Evolutionary conservation across 768 basidiomycete genomes (phyloP), one percentile per base, ranked within the genome.

Genomic region (Leccinum subtestaceum): DNA sequence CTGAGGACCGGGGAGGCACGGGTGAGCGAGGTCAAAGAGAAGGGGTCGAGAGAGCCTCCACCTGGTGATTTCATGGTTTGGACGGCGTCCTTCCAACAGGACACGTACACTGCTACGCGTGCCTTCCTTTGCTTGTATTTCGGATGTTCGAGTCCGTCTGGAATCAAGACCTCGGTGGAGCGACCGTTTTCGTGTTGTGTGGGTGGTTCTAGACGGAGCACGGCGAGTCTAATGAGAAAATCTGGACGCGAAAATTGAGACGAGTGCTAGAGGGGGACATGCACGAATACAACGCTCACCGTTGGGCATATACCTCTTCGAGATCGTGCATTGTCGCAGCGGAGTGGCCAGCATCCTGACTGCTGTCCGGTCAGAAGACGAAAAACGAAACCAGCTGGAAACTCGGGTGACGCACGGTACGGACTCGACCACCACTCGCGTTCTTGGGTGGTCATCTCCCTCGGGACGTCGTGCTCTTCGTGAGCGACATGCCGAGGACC

Each of bases 321-420:
- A 85, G 13, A 80, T 57, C 9, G 74, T 60, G 61, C 88, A 91
- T 54, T 68, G 72, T 11, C 90, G 81, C 50, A 90, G 51, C 2
- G 89, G 88, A 27, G 81, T 81, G 5, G 83, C 75, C 5, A 92
- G 68, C 86, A 93, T 91, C 54, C 89, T 81, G 11, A 92, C 89
- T 89, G 64, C 29, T 13, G 38, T 49, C 54, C 54, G 8, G 53
- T 49, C 3, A 3, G 45, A 2, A 13, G 4, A 11, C 32, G 32
- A 40, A 3, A 27, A 3, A 27, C 48, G 36, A 48, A 47, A 21
- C 2, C 38, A 17, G 25, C 6, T 11, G 36, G 43, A 58, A 46
- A 40, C 17, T n/a, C 32, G 38, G 27, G 12, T 32, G 32, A 75
- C 75, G 60, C 74, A 92, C 90, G 77, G 72, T 91, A 93, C 56